Percentiles rank a stretch among this genome's conserved stretches.
Conservation (phyloP, 169 alveolate species). For the Theileria equi region DNA sequence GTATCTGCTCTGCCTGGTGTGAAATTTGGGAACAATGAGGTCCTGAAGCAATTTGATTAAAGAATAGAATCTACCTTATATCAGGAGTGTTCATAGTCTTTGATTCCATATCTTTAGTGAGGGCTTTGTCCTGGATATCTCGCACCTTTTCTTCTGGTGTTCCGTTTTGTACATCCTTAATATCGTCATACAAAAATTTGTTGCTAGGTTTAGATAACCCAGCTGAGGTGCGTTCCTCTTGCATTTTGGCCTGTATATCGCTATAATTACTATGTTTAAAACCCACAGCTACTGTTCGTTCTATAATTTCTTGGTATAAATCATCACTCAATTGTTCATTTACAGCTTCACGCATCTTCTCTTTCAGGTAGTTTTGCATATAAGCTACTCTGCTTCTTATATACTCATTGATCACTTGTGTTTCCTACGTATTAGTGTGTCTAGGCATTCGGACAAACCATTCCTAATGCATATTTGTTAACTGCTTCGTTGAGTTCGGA, state of each 20-base stretch:
- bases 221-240: too few relatives aligned
- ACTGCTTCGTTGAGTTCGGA: slow-evolving; percentile 57
- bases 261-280: too few relatives aligned
- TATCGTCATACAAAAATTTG: background rate
- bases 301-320: slow-evolving; percentile 16
- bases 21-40: too few relatives aligned
- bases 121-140: too few relatives aligned
- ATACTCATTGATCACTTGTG: slow-evolving; percentile 27
- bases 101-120: too few relatives aligned
- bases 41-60: too few relatives aligned
- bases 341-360: slow-evolving; percentile 9
- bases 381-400: slow-evolving; percentile 16
- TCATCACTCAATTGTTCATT: slow-evolving; percentile 44
- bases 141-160: background rate
- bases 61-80: too few relatives aligned
- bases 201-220: background rate
- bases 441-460: background rate
- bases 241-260: too few relatives aligned
- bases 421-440: slow-evolving; percentile 15
- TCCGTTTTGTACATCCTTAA: background rate
- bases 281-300: slow-evolving; percentile 3
- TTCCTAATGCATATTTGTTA: slow-evolving; percentile 31
- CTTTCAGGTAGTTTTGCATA: slow-evolving; percentile 4
- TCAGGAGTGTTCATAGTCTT: too few relatives aligned
- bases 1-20: too few relatives aligned